These are phyloP conservation scores for Apiospora sp. DNA, from an alignment of 2,329 filamentous ascomycete species.

Conservation along the genomic window DNA sequence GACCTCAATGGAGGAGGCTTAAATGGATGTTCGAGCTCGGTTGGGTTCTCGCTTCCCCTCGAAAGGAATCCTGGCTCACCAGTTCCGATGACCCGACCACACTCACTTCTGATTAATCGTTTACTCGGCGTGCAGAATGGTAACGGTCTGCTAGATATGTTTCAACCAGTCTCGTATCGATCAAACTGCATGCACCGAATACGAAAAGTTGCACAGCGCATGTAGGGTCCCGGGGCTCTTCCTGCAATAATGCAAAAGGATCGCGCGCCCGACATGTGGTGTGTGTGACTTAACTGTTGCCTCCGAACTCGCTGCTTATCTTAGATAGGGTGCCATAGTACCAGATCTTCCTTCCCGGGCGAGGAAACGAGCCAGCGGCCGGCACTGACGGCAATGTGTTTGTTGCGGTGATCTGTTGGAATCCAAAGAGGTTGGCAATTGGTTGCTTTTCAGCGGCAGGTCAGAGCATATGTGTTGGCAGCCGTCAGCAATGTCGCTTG, in stretches of 20 bases:
- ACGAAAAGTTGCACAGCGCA: neutral
- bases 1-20: neutral
- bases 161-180: neutral
- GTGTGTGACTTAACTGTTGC: neutral
- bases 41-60: neutral
- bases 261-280: neutral
- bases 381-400: neutral
- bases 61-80: neutral
- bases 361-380: neutral
- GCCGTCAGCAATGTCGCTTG: neutral
- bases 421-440: neutral
- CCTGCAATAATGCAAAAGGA: neutral
- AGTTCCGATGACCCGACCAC: neutral
- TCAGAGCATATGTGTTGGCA: conserved; percentile 5
- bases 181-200: neutral
- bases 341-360: neutral
- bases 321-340: neutral
- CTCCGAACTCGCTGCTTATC: neutral
- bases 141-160: neutral
- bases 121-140: neutral
- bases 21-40: neutral
- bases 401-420: neutral
- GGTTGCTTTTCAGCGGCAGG: neutral
- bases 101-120: neutral
- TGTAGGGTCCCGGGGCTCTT: neutral